Conservation (phyloP, 805 yeast species). For the Sungouiozyma ichnusensis region DNA sequence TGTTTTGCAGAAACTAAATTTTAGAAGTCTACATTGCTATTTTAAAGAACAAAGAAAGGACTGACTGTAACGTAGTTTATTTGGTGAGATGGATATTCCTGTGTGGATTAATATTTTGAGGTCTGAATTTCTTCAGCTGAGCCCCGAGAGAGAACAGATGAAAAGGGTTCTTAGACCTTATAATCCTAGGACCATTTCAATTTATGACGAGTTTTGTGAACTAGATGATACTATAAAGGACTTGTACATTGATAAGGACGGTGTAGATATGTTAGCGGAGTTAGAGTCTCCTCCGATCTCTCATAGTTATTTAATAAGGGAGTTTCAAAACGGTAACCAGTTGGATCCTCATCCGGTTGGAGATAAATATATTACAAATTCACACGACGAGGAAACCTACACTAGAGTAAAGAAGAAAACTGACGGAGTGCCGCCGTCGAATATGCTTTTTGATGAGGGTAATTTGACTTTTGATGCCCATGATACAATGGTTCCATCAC, state of each 20-base stretch:
- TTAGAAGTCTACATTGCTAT: too few relatives aligned
- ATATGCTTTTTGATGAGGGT: not conserved
- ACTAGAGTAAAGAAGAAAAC: not conserved
- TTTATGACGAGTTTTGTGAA: slow-evolving; percentile 2
- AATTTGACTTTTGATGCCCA: not conserved
- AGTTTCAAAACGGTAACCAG: not conserved
- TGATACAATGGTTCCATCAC: not conserved
- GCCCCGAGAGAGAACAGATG: slow-evolving; percentile 25
- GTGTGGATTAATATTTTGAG: slow-evolving; percentile 21
- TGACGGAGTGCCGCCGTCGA: not conserved
- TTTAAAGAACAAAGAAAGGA: too few relatives aligned
- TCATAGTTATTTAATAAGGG: slow-evolving; percentile 9
- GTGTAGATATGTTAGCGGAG: slow-evolving; percentile 11
- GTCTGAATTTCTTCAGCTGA: slow-evolving; percentile 20
- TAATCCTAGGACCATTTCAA: slow-evolving; percentile 3
- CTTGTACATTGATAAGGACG: slow-evolving; percentile 14
- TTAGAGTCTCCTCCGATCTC: slow-evolving; percentile 26
- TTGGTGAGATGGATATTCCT: slow-evolving; percentile 18
- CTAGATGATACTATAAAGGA: slow-evolving; percentile 10
- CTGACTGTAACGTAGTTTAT: too few relatives aligned
- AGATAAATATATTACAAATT: too few relatives aligned
- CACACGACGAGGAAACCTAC: slow-evolving; percentile 1
- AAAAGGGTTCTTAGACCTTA: slow-evolving; percentile 24
- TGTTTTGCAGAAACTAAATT: too few relatives aligned
- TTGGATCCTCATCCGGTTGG: not conserved